Base-by-base conservation (phyloP, 352 stramenopile species). In the Phytophthora cactorum region DNA sequence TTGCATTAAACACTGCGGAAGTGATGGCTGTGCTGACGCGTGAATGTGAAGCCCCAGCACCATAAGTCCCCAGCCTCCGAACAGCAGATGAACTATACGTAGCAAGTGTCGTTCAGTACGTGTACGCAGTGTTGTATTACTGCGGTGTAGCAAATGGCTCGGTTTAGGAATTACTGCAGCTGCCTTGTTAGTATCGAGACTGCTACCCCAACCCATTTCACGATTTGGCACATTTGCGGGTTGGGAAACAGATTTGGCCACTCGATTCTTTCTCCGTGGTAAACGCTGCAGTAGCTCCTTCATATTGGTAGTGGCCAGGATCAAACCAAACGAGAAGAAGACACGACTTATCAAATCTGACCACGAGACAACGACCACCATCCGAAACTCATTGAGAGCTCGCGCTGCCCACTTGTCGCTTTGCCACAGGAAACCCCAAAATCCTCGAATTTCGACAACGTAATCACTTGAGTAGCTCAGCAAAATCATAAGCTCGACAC, bases 1-100 rank as follows among this genome's bases (percentile, higher is more conserved):
- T 28, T 72, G 61, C 5, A 75, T 54, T 25, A 53, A 28, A 27
- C 66, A 75, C 15, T 78, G 54, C 0, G 51, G 31, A 15, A 72
- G 25, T 3, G 45, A 46, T 22, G 66, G 57, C 3, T 75, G 44
- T 3, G 46, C 10, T 5, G 63, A 70, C 3, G 67, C 60, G 6
- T 63, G 43, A 10, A 70, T 43, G 22, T 75, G 70, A 32, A 74
- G 34, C 1, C 25, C 56, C 11, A 75, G 44, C 1, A 78, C 43
- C 15, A 43, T n/a, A 7, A 63, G 2, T 1, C 60, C 70, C 60
- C 66, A 78, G 1, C 22, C 32, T 39, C 31, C 52, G 15, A 74
- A 66, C 2, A 71, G 0, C 6, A 62, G 17, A 57, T 74, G 66
- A 44, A 25, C 44, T 15, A 29, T 12, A 43, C 45, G 52, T 2